phyloP scores from a whole-genome alignment of 495 filamentous ascomycete genomes.

The Pseudomonodictys pantanalensis region DNA sequence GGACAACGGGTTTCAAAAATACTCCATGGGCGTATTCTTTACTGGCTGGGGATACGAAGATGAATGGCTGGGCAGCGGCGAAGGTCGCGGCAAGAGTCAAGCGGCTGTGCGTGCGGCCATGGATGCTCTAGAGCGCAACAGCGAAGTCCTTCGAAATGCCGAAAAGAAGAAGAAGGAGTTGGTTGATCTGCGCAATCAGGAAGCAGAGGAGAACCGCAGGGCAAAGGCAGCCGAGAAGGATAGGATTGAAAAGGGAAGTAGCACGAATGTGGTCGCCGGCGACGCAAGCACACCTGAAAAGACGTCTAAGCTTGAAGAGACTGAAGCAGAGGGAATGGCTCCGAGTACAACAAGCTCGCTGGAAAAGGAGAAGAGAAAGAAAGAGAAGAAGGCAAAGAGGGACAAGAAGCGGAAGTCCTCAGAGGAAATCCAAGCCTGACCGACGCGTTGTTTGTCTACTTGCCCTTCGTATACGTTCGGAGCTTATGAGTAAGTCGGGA shows the following conservation, averaged over 20 bases:
- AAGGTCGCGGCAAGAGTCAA: constrained; percentile 66
- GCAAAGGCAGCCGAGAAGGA: neutral
- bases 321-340: neutral
- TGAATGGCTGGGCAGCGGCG: constrained; percentile 63
- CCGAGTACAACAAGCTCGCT: neutral
- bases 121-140: constrained; percentile 54
- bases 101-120: constrained; percentile 70
- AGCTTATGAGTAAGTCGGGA: too few species aligned
- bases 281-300: neutral
- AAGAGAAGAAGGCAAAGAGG: neutral
- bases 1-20: constrained; percentile 56
- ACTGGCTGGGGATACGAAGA: constrained; percentile 69
- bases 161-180: constrained; percentile 17
- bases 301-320: neutral
- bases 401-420: neutral
- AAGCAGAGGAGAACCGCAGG: neutral
- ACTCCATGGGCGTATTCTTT: constrained; percentile 69
- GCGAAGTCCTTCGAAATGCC: constrained; percentile 26
- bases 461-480: too few species aligned
- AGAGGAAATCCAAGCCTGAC: too few species aligned
- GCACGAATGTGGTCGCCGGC: neutral
- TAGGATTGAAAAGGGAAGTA: neutral
- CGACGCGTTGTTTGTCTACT: too few species aligned
- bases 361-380: neutral
- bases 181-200: neutral